A percentile compares a stretch with the other conserved stretches of the same genome.
Evolutionary conservation across 2,329 filamentous ascomycete genomes (phyloP).

Genomic region (Pseudomassariella vexata): DNA sequence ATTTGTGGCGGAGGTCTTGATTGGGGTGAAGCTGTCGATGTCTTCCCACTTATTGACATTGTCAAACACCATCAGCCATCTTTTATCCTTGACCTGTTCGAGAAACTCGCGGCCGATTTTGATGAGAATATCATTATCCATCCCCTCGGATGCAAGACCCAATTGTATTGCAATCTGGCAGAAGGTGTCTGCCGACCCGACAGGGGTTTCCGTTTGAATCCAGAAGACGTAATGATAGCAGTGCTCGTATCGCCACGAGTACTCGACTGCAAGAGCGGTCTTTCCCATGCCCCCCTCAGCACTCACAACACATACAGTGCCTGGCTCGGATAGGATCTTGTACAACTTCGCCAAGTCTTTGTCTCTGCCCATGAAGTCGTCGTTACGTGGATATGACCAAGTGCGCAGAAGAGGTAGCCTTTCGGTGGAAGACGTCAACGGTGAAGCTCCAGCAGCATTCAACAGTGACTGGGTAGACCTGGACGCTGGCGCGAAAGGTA

Average conservation of each 20-base stretch:
- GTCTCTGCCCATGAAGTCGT: not conserved
- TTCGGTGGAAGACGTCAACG: too few relatives aligned
- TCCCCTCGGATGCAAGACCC: not conserved
- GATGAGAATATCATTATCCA: not conserved
- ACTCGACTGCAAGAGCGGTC: slow-evolving; percentile 13
- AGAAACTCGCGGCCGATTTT: slow-evolving; percentile 6
- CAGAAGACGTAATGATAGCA: slow-evolving; percentile 10
- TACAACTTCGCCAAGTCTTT: slow-evolving; percentile 1
- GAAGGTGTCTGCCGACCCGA: slow-evolving; percentile 5
- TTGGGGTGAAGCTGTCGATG: slow-evolving; percentile 9
- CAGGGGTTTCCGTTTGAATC: slow-evolving; percentile 11
- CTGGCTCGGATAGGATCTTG: slow-evolving; percentile 2
- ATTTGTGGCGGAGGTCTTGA: slow-evolving; percentile 6
- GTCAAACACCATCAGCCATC: slow-evolving; percentile 15
- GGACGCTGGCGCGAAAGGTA: not conserved
- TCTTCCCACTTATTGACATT: slow-evolving; percentile 12
- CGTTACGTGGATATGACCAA: too few relatives aligned
- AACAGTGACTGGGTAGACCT: too few relatives aligned
- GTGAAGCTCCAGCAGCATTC: too few relatives aligned
- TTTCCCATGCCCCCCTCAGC: slow-evolving; percentile 15
- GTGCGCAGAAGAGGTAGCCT: too few relatives aligned
- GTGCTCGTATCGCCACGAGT: slow-evolving; percentile 4
- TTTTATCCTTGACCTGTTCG: slow-evolving; percentile 3
- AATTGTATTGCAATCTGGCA: slow-evolving; percentile 3
- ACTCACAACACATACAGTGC: slow-evolving; percentile 10